Base-by-base conservation (phyloP, 305 asterid genomes). In the Solanum hybrid region DNA sequence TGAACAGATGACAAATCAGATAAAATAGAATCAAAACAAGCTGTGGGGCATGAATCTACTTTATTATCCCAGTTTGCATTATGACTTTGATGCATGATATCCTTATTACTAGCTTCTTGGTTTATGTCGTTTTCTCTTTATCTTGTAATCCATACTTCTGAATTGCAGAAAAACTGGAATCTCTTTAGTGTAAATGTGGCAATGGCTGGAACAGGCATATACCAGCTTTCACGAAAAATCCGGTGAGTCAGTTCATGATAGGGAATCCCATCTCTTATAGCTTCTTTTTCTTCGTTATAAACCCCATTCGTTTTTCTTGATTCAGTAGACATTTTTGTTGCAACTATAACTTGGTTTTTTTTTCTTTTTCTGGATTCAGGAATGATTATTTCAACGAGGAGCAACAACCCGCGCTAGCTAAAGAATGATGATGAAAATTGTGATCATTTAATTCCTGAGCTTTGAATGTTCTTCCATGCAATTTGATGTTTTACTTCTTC, bases 181-280 rank as follows among this genome's bases (percentile, higher is more conserved):
- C 96, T 96, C 36, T 92, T 96, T 66, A 96, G 97, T 79, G 98
- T 95, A 38, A 96, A 95, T 89, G 88, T 96, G 77, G 97, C 94
- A 86, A 96, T 96, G 98, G 97, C 97, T 14, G 94, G 95, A 26
- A 96, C 98, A n/a, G 97, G 97, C 88, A 91, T 95, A 84, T 96
- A 96, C 90, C 98, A 96, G 90, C 97, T 96, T 80, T 42, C 93
- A 79, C 93, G 98, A 78, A 96, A 96, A 64, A 95, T 96, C n/a
- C 90, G 90, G 97, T 95, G 69, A 90, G 93, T 91, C 27, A 4
- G 17, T 46, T 82, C 73, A 46, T 82, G 40, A 46, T 40, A 81
- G 26, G 24, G 86, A 38, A 26, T 24, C 86, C 34, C 22, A 6
- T n/a, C 10, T 81, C 26, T 14, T 40, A 26, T 14, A 8, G 38